Evolutionary conservation across 2,329 filamentous ascomycete species (phyloP).

Genomic region (Ascochyta rabiei): DNA sequence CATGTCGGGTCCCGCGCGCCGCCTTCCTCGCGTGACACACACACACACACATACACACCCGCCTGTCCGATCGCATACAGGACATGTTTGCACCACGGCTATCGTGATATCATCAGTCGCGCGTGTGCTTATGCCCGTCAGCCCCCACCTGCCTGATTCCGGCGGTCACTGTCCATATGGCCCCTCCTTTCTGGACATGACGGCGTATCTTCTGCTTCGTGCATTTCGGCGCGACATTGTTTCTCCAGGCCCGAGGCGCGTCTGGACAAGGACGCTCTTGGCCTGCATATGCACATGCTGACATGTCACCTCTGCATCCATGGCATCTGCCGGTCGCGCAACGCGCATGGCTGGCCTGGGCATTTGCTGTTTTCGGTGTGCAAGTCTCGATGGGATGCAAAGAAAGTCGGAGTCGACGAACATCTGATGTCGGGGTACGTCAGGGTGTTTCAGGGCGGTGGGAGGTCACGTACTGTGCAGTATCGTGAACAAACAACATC

Average conservation of each 20-base stretch:
- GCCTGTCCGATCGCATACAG: neutral
- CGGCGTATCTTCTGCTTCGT: no score
- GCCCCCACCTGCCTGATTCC: constrained; percentile 16
- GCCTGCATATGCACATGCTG: constrained; percentile 2
- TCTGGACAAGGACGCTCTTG: neutral
- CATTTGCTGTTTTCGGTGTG: constrained; percentile 8
- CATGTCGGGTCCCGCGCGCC: neutral
- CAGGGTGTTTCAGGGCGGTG: no score
- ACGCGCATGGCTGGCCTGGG: neutral
- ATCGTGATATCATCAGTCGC: neutral
- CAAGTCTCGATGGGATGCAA: neutral
- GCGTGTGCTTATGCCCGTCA: constrained; percentile 4
- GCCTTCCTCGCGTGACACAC: neutral
- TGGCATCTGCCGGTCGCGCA: no score
- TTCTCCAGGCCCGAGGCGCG: neutral
- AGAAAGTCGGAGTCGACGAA: neutral
- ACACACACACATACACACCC: no score
- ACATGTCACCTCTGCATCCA: constrained; percentile 3
- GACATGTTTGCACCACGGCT: neutral
- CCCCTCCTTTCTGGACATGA: neutral
- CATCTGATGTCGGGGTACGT: neutral
- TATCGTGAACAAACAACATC: neutral
- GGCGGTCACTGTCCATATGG: neutral
- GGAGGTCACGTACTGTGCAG: no score
- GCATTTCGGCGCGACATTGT: neutral